These are phyloP conservation scores for Aspergillus spinulosporus DNA, from an alignment of 2,329 filamentous ascomycete species.

Conservation along the genomic window DNA sequence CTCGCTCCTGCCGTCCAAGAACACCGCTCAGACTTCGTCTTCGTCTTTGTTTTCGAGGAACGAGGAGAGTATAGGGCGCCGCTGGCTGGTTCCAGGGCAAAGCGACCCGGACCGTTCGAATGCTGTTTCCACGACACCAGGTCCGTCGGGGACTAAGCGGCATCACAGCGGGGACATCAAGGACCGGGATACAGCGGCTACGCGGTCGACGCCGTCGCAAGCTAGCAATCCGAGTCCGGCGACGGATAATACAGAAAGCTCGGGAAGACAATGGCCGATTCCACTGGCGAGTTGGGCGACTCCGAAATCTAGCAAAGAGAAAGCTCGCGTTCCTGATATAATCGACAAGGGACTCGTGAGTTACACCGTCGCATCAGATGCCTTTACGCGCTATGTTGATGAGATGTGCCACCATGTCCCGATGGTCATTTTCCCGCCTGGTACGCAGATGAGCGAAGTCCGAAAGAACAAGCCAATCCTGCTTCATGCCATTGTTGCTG, in stretches of 20 bases:
- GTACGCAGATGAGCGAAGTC: conserved; percentile 55
- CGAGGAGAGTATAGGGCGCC: conserved; percentile 40
- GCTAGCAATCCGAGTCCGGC: conserved; percentile 20
- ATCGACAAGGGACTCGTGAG: conserved; percentile 55
- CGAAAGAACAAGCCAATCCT: conserved; percentile 60
- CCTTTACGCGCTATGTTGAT: conserved; percentile 59
- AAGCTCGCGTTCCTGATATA: conserved; percentile 45
- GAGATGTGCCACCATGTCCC: conserved; percentile 59
- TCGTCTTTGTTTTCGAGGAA: conserved; percentile 35
- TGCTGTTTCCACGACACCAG: conserved; percentile 5
- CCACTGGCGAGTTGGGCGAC: conserved; percentile 20
- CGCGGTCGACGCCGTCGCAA: background rate
- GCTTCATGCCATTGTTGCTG: conserved; percentile 59
- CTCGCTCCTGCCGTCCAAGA: conserved; percentile 19
- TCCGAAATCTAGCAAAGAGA: conserved; percentile 21
- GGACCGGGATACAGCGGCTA: conserved; percentile 11
- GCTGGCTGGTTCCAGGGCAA: conserved; percentile 29
- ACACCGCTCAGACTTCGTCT: conserved; percentile 23
- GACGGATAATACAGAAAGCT: conserved; percentile 24
- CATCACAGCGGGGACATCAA: conserved; percentile 33
- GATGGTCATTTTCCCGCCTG: conserved; percentile 57
- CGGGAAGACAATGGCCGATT: conserved; percentile 24
- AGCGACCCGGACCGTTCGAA: conserved; percentile 5
- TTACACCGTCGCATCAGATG: conserved; percentile 51
- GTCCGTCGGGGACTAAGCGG: conserved; percentile 33